These are phyloP conservation scores for Mycena vitilis DNA, from an alignment of 768 basidiomycete species.

Conservation along the genomic window DNA sequence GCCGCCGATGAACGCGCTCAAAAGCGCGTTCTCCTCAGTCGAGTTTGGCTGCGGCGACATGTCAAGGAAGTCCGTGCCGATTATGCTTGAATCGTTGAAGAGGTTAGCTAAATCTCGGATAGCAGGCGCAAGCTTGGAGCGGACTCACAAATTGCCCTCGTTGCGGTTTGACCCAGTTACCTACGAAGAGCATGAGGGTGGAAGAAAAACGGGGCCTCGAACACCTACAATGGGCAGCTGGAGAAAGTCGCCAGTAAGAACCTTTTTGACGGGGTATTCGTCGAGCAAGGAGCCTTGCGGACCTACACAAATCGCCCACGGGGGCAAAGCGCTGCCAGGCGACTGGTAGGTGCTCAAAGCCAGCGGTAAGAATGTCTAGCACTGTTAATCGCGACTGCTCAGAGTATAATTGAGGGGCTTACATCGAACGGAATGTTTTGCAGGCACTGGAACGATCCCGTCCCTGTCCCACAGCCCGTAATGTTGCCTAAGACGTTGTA, in stretches of 20 bases:
- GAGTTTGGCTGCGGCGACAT: constrained; percentile 5
- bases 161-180: constrained; percentile 12
- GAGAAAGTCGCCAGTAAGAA: constrained; percentile 17
- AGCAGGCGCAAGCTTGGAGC: too few species aligned
- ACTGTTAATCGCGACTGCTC: too few species aligned
- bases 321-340: background rate
- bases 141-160: constrained; percentile 13
- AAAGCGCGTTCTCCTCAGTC: constrained; percentile 4
- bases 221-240: background rate
- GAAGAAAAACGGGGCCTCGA: too few species aligned
- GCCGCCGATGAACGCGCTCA: background rate
- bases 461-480: constrained; percentile 12
- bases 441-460: constrained; percentile 20
- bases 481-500: constrained; percentile 16
- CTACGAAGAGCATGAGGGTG: too few species aligned
- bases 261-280: constrained; percentile 19
- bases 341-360: background rate
- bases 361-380: constrained; percentile 15
- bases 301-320: constrained; percentile 17
- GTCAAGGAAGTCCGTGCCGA: constrained; percentile 16
- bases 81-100: background rate
- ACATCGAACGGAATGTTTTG: constrained; percentile 21
- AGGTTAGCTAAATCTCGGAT: background rate
- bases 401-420: background rate
- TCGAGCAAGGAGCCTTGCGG: constrained; percentile 17